These are phyloP conservation scores for Tilletia caries DNA, from an alignment of 1,284 basidiomycete species.

Conservation along the genomic window DNA sequence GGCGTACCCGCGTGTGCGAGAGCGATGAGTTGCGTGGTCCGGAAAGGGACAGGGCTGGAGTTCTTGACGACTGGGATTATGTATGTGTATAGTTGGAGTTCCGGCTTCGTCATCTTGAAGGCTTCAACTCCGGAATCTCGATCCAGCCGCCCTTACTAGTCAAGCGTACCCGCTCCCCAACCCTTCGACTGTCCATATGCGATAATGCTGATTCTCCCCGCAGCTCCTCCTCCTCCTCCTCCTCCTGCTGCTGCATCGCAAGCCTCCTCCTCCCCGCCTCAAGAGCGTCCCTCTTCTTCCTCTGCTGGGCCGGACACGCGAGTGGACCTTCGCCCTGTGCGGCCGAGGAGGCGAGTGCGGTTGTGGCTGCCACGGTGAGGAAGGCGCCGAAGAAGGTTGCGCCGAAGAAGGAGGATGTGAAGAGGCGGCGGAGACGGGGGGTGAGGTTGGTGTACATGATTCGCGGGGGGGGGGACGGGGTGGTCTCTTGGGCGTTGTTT, in stretches of 20 bases:
- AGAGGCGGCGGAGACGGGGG: constrained; percentile 2
- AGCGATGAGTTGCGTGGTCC: no score
- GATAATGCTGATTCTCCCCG: no score
- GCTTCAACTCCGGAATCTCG: constrained; percentile 1
- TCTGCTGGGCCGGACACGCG: constrained; percentile 1
- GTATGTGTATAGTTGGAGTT: no score
- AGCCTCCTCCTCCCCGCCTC: background rate
- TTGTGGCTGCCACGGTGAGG: constrained; percentile 7
- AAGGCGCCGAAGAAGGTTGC: constrained; percentile 11
- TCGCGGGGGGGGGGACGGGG: no score
- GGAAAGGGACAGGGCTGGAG: no score
- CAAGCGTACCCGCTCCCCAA: background rate
- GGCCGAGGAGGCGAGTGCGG: background rate
- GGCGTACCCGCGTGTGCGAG: no score
- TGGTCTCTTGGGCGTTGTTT: no score
- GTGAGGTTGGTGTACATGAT: background rate
- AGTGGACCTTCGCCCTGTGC: background rate
- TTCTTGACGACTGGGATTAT: background rate
- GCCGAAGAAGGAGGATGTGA: constrained; percentile 12
- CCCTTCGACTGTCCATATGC: background rate
- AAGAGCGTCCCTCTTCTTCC: background rate
- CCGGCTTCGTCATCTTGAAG: background rate
- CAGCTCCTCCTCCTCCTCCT: background rate
- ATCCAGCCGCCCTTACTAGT: constrained; percentile 11
- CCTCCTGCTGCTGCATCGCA: background rate